Conservation (phyloP, 1,284 basidiomycete species). For the Chalciporus sp. region DNA sequence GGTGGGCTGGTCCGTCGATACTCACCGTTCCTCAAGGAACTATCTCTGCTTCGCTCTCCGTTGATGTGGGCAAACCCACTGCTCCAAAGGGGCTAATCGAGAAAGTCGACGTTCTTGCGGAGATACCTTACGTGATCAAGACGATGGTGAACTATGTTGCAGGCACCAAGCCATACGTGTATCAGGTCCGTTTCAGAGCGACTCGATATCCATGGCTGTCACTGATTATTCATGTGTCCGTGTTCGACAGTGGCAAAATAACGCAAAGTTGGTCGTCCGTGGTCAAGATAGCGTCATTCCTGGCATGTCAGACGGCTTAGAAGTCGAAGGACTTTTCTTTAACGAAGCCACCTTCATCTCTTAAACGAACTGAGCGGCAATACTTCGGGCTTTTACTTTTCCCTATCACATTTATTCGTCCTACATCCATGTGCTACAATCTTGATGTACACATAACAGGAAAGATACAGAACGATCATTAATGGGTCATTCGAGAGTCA, state of each 20-base stretch:
- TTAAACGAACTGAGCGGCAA: conserved; percentile 26
- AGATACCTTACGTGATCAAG: conserved; percentile 92
- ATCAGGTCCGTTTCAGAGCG: conserved; percentile 66
- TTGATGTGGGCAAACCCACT: conserved; percentile 57
- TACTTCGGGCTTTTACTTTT: neutral
- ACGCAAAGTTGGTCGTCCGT: conserved; percentile 66
- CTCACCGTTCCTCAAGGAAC: conserved; percentile 53
- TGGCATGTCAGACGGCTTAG: conserved; percentile 45
- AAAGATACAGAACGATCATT: conserved; percentile 1
- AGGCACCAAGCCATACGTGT: conserved; percentile 91
- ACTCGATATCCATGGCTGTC: neutral
- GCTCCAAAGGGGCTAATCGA: conserved; percentile 83
- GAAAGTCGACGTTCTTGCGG: conserved; percentile 95
- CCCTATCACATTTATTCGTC: conserved; percentile 6
- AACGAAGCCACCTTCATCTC: conserved; percentile 94
- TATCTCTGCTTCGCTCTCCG: conserved; percentile 56
- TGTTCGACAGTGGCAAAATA: conserved; percentile 75
- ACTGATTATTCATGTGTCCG: neutral
- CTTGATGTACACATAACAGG: neutral
- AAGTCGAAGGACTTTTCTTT: conserved; percentile 77
- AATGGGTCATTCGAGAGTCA: neutral
- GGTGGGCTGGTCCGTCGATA: conserved; percentile 78
- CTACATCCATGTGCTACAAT: conserved; percentile 13
- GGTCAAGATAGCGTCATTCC: conserved; percentile 58
- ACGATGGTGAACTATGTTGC: conserved; percentile 90